Base-by-base conservation (phyloP, 495 filamentous ascomycete genomes). In the Xylaria venustula region DNA sequence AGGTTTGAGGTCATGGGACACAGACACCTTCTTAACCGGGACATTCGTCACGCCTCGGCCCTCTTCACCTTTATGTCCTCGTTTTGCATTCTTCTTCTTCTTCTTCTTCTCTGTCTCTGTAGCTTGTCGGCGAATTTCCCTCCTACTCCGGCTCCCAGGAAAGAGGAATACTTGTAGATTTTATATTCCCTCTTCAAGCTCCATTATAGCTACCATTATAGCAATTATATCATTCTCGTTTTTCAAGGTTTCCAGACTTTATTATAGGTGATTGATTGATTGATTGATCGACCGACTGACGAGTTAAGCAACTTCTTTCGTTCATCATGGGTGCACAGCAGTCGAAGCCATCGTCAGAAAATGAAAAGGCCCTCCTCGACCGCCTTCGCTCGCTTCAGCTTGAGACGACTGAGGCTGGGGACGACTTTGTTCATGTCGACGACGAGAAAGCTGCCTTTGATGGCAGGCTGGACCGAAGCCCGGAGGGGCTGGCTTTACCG, bases 371-470 rank as follows among this genome's bases (percentile, higher is more conserved):
- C 3, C 49, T 79, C 42, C 47, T 75, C 45, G 75, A 82, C 60
- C 72, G 74, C 12, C 70, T 82, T 2, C 67, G 72, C 56, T 66
- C 72, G 37, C 61, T 79, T 2, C 64, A 75, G 54, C 48, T 79
- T 22, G 71, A 72, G n/a, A 66, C 69, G n/a, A 23, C 66, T 9
- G 42, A 36, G 12, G 49, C 52, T 12, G 77, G 79, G 12, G 76
- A 78, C 20, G 81, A 78, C n/a, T 83, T 83, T 51, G 73, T 83
- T 49, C 73, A 80, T 57, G 67, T 85, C 51, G 63, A 75, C 7
- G 62, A 67, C 9, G 67, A 67, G 46, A 73, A 77, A 28, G 54
- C 17, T 1, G 14, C 44, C n/a, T 62, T 42, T 44, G 57, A 59
- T 19, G 54, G 37, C 7, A 40, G 37, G 25, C 61, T 66, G 62